Conservation (phyloP, 352 stramenopile genomes). For the Globisporangium splendens region DNA sequence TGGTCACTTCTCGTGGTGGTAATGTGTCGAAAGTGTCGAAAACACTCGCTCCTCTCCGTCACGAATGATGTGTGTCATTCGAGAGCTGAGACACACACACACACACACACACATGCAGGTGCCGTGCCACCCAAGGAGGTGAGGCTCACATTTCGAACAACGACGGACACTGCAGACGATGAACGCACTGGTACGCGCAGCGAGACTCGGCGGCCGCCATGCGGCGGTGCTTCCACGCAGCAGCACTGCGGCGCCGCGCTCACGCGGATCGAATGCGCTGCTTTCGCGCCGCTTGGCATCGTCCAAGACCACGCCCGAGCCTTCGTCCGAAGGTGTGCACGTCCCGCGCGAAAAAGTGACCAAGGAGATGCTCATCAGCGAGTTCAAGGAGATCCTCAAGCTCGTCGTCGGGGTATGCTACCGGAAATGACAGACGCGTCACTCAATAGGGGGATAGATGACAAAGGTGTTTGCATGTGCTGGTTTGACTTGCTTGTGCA, state of each 20-base stretch:
- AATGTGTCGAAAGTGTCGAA: too few species aligned
- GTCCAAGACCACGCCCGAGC: slow-evolving; percentile 9
- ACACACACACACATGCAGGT: too few species aligned
- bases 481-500: slow-evolving; percentile 10
- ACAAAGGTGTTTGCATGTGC: neutral
- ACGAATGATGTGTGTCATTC: too few species aligned
- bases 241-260: neutral
- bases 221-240: neutral
- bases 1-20: too few species aligned
- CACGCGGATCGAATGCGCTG: neutral
- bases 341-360: slow-evolving; percentile 19
- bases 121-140: too few species aligned
- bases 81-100: too few species aligned
- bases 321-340: neutral
- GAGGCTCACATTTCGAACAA: neutral
- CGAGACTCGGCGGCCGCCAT: too few species aligned
- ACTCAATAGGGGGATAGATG: neutral
- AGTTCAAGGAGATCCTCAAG: slow-evolving; percentile 63
- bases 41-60: too few species aligned
- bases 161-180: neutral
- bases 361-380: slow-evolving; percentile 39
- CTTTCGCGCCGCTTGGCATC: slow-evolving; percentile 11
- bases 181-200: neutral
- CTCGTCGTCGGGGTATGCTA: slow-evolving; percentile 45
- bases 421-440: neutral